These are phyloP conservation scores for Arthrobotrys sinensis DNA, from an alignment of 2,329 filamentous ascomycete genomes.

Conservation along the genomic window DNA sequence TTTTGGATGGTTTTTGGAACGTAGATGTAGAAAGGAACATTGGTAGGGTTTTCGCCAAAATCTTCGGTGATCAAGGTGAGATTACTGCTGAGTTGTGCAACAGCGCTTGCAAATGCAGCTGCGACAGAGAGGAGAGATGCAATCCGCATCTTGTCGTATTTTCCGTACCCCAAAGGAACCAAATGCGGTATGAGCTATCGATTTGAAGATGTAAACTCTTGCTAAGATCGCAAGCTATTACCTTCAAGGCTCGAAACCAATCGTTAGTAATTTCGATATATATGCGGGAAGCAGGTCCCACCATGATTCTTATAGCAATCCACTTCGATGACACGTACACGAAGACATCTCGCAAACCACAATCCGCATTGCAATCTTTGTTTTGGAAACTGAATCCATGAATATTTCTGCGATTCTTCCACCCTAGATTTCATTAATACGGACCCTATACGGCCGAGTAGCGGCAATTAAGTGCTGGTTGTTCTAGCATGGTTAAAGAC, in stretches of 20 bases:
- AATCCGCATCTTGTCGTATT: conserved; percentile 25
- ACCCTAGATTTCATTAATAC: neutral
- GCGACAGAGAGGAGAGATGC: conserved; percentile 25
- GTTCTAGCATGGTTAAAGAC: neutral
- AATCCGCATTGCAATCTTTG: neutral
- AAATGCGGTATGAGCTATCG: neutral
- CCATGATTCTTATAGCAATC: no score
- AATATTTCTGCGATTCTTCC: neutral
- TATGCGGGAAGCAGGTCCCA: no score
- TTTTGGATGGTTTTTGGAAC: conserved; percentile 25
- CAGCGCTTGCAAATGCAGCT: conserved; percentile 17
- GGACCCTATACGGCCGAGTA: conserved; percentile 20
- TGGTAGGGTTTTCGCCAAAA: conserved; percentile 51
- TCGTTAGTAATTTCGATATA: no score
- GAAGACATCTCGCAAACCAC: neutral
- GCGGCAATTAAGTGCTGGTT: neutral
- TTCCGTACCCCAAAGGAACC: neutral
- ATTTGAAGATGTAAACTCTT: neutral
- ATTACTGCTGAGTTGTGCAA: conserved; percentile 38
- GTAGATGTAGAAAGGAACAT: conserved; percentile 45
- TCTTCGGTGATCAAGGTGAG: conserved; percentile 44
- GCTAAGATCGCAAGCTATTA: neutral
- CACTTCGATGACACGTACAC: neutral
- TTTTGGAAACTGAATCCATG: neutral
- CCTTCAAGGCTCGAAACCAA: no score